Conservation (phyloP, 176 grass and related monocot genomes). For the Lolium rigidum region DNA sequence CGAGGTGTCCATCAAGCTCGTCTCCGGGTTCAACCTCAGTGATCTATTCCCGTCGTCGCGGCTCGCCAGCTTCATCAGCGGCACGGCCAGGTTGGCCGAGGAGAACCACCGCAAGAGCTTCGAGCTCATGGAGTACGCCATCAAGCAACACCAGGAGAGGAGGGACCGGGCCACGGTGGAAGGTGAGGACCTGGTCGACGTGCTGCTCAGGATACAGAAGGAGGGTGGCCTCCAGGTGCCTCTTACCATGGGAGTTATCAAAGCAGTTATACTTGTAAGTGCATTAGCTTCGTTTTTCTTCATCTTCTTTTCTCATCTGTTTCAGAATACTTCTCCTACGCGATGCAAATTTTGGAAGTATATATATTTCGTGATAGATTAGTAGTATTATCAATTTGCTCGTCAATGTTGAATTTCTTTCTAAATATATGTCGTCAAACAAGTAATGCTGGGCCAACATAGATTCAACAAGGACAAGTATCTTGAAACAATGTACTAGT, state of each 20-base stretch:
- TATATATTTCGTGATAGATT: not conserved
- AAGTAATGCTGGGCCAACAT: not conserved
- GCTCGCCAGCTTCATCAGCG: not conserved
- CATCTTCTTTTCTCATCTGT: not conserved
- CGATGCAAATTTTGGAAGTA: not conserved
- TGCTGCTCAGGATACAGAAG: conserved; percentile 33
- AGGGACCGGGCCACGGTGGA: not conserved
- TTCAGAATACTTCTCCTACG: not conserved
- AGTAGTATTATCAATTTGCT: not conserved
- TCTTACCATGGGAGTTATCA: conserved; percentile 44
- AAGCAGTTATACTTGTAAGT: conserved; percentile 30
- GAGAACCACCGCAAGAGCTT: conserved; percentile 22
- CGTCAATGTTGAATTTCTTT: not conserved
- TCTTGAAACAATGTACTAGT: not conserved
- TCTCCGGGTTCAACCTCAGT: not conserved
- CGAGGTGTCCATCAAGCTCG: not conserved
- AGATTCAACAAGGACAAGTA: not conserved
- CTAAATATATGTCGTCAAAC: not conserved
- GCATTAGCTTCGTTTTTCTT: not conserved
- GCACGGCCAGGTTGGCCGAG: not conserved
- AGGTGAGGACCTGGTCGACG: conserved; percentile 31
- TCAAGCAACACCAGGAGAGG: conserved; percentile 37
- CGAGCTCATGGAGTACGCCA: conserved; percentile 42
- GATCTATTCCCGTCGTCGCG: not conserved
- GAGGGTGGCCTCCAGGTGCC: conserved; percentile 38